These are phyloP conservation scores for Russula virescens DNA, from an alignment of 768 basidiomycete species.

Conservation along the genomic window DNA sequence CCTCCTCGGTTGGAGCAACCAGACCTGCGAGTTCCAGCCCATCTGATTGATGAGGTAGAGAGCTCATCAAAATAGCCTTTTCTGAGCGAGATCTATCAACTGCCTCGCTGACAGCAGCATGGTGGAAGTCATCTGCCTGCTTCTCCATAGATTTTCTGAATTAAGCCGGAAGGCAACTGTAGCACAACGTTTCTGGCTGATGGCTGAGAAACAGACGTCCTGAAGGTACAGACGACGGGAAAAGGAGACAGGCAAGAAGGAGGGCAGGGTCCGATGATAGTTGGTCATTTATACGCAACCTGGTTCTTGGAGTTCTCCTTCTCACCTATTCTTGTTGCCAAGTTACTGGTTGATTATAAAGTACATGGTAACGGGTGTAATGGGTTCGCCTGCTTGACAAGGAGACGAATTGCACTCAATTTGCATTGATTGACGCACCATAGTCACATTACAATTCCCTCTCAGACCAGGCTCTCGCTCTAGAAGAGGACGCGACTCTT, in stretches of 20 bases:
- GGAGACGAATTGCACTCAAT: neutral
- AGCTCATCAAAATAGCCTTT: neutral
- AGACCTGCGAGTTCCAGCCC: slow-evolving; percentile 13
- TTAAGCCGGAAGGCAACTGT: too few species aligned
- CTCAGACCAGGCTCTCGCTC: neutral
- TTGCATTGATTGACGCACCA: neutral
- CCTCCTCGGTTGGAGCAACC: slow-evolving; percentile 26
- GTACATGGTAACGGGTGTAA: neutral
- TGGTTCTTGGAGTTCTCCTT: neutral
- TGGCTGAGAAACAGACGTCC: neutral
- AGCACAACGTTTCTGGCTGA: neutral
- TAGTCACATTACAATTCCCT: neutral
- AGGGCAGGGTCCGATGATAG: neutral
- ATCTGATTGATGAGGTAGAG: neutral
- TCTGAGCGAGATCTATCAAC: slow-evolving; percentile 2
- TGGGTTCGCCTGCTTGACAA: neutral
- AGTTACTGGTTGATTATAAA: slow-evolving; percentile 7
- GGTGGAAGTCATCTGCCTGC: slow-evolving; percentile 14
- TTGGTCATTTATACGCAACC: neutral
- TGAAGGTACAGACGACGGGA: neutral
- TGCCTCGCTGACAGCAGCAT: slow-evolving; percentile 1
- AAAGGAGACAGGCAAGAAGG: neutral
- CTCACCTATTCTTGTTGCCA: neutral
- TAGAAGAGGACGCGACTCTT: neutral
- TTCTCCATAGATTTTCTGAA: slow-evolving; percentile 14